Conservation (phyloP, 2,329 filamentous ascomycete species). For the Trichoderma koningiopsis region DNA sequence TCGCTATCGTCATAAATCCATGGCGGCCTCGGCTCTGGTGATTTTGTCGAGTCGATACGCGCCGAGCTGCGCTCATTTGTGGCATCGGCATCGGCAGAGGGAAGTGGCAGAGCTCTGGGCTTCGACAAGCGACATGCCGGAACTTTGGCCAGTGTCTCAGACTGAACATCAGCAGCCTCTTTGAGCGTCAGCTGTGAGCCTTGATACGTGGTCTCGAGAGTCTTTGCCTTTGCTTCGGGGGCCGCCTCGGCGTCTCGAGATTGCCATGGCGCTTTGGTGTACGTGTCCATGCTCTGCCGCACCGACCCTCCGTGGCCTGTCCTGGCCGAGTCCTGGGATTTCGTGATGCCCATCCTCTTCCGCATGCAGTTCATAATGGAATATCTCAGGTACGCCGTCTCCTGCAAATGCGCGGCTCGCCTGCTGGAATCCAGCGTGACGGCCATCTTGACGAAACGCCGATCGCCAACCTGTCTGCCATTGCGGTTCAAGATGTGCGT, state of each 20-base stretch:
- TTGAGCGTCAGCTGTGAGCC: not conserved
- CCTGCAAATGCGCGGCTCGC: conserved; percentile 48
- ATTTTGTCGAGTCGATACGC: conserved; percentile 37
- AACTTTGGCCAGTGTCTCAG: conserved; percentile 28
- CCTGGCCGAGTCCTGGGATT: conserved; percentile 37
- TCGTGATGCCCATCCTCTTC: conserved; percentile 43
- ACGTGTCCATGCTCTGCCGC: conserved; percentile 30
- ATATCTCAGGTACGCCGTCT: conserved; percentile 60
- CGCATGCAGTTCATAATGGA: conserved; percentile 66
- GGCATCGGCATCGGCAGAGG: conserved; percentile 33
- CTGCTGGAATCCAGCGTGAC: conserved; percentile 43
- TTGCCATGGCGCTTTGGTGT: conserved; percentile 31
- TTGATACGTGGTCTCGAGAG: not conserved
- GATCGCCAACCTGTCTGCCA: conserved; percentile 47
- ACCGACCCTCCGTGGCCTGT: conserved; percentile 34
- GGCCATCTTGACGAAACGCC: conserved; percentile 52
- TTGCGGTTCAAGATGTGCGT: conserved; percentile 69
- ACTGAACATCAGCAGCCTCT: not conserved
- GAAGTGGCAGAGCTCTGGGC: conserved; percentile 36
- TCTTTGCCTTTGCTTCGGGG: conserved; percentile 26
- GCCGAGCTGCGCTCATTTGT: conserved; percentile 36
- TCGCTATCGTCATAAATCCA: conserved; percentile 38
- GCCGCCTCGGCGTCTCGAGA: conserved; percentile 31
- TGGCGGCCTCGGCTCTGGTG: conserved; percentile 39
- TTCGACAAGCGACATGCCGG: conserved; percentile 35